Conservation (phyloP, 345 rosid genomes). For the Salix dunnii region DNA sequence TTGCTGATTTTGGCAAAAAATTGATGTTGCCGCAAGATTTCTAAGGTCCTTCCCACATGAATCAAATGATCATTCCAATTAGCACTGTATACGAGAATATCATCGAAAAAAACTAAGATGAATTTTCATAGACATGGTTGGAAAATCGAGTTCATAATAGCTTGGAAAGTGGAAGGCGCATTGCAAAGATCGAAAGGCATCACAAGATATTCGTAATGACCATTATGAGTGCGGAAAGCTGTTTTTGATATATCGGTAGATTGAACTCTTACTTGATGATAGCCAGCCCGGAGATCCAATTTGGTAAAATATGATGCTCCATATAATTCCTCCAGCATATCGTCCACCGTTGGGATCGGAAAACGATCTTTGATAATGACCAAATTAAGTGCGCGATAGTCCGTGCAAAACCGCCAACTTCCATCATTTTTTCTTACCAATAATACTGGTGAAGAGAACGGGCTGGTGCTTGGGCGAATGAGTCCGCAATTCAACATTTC, state of each 20-base stretch:
- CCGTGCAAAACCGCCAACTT: neutral
- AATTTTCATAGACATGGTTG: no score
- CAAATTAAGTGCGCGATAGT: neutral
- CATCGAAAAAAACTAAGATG: no score
- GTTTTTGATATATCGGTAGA: neutral
- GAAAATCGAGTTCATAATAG: no score
- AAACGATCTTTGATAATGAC: neutral
- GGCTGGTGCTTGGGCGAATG: neutral
- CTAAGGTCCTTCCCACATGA: no score
- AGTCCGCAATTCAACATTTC: no score
- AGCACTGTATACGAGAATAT: no score
- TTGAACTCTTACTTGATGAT: neutral
- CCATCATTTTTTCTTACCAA: neutral
- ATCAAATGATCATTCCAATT: no score
- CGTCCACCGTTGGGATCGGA: neutral
- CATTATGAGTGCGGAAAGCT: neutral
- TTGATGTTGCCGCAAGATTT: no score
- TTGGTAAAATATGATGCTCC: neutral
- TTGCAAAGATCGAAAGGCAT: no score
- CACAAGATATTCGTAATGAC: no score
- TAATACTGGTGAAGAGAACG: neutral
- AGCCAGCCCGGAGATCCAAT: neutral
- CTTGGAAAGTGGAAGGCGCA: no score
- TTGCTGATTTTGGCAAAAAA: no score
- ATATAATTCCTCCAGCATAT: neutral